These are phyloP conservation scores for Fusarium sp. DNA, from an alignment of 2,329 filamentous ascomycete species.

Conservation along the genomic window DNA sequence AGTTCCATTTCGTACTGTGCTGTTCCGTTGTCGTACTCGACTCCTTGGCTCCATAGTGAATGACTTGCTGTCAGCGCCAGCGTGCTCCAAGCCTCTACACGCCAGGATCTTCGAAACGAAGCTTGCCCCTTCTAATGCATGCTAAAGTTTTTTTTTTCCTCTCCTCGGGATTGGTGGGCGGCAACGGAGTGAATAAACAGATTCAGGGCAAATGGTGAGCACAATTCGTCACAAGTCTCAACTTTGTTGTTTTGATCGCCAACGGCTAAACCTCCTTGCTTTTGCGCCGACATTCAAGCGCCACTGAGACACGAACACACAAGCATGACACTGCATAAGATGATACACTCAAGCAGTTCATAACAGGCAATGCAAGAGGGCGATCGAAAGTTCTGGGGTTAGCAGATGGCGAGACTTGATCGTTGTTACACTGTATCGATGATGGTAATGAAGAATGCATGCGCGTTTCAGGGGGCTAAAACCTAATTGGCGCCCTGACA, in stretches of 20 bases:
- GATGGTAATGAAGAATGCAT: conserved; percentile 29
- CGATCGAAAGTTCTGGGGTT: conserved; percentile 31
- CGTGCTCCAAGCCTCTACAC: conserved; percentile 19
- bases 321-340: conserved; percentile 17
- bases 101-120: conserved; percentile 33
- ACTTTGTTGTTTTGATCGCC: conserved; percentile 15
- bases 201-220: conserved; percentile 5
- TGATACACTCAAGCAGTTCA: neutral
- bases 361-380: conserved; percentile 28
- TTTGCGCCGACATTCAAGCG: conserved; percentile 13
- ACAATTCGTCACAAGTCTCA: conserved; percentile 25
- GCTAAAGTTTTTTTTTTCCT: conserved; percentile 6
- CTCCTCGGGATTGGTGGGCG: conserved; percentile 10
- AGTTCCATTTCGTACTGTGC: conserved; percentile 30
- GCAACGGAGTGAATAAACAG: conserved; percentile 2
- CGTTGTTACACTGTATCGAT: conserved; percentile 23
- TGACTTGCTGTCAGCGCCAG: conserved; percentile 33
- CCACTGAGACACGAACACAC: conserved; percentile 30
- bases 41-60: conserved; percentile 13
- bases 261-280: conserved; percentile 16
- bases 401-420: conserved; percentile 18
- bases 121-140: conserved; percentile 23
- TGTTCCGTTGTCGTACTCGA: conserved; percentile 8
- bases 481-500: conserved; percentile 27
- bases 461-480: conserved; percentile 40